Base-by-base conservation (phyloP, 371 early-diverging fungal species). In the Cokeromyces recurvatus region DNA sequence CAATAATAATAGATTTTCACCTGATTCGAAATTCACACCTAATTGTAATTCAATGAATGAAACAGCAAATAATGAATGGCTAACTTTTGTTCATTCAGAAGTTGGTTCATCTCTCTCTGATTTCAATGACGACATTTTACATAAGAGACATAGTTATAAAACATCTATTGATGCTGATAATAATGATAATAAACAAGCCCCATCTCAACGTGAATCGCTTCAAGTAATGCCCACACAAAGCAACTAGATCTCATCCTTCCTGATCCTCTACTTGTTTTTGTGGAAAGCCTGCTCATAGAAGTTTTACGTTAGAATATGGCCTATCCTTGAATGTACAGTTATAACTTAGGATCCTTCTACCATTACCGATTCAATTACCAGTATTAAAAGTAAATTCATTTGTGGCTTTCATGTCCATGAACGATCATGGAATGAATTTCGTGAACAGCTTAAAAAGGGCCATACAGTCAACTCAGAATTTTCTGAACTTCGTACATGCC, bases 321-420 rank as follows among this genome's bases (percentile, higher is more conserved):
- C 59, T 8, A 37, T 59, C 14, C 23, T 59, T 9, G 59, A 53
- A 44, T 36, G 31, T 43, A 48, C 31, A 31, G 7, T 12, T 12
- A 21, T 4, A 17, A 27, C 10, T 14, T 20, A 14, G 32, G 27
- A n/a, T n/a, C 10, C 43, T 12, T 19, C 17, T 11, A 9, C n/a
- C 2, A n/a, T 3, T 23, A 4, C 1, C 4, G 19, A 16, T 19
- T 1, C 16, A 1, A 17, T 15, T 3, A 15, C 9, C 24, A n/a
- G 15, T 2, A n/a, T 8, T 4, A 14, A 34, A 32, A n/a, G 15
- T 23, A 17, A 31, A 23, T 31, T 25, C 19, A 51, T 71, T 16
- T 77, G 77, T 19, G 77, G 74, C 1, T 77, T 74, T 20, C 77
- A 77, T 53, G 46, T 74, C 7, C 77, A 77, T 43, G 51, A 65